Evolutionary conservation across 2,329 filamentous ascomycete genomes (phyloP).

Genomic region (Trichoderma atrobrunneum): DNA sequence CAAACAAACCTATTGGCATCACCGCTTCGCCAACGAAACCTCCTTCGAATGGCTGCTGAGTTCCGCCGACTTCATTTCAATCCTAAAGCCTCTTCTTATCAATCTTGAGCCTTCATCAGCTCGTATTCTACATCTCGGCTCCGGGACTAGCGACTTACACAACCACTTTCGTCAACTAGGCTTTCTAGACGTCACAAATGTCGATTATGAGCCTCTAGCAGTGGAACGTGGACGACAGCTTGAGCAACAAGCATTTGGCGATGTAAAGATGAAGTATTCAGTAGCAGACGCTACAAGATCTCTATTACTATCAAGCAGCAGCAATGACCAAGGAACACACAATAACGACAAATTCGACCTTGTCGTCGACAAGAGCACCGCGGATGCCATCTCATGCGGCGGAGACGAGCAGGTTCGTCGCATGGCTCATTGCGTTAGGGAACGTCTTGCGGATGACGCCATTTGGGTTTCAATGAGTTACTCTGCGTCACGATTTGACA

Average conservation of each 20-base stretch:
- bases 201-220: constrained; percentile 51
- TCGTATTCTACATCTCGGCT: constrained; percentile 46
- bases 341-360: constrained; percentile 36
- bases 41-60: constrained; percentile 49
- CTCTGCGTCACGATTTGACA: constrained; percentile 41
- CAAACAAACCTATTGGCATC: constrained; percentile 49
- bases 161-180: constrained; percentile 44
- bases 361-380: constrained; percentile 50
- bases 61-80: constrained; percentile 40
- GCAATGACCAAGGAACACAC: not conserved
- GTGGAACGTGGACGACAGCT: constrained; percentile 41
- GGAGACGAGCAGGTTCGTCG: constrained; percentile 36
- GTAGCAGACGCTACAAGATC: constrained; percentile 47
- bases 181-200: constrained; percentile 44
- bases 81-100: constrained; percentile 40
- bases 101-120: constrained; percentile 27
- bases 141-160: constrained; percentile 50
- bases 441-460: constrained; percentile 36
- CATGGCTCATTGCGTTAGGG: constrained; percentile 40
- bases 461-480: constrained; percentile 50
- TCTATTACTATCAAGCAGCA: constrained; percentile 27
- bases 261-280: constrained; percentile 42
- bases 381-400: constrained; percentile 47
- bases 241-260: constrained; percentile 42
- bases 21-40: constrained; percentile 44